A percentile compares a stretch with the other conserved stretches of the same genome.
Evolutionary conservation across 495 filamentous ascomycete species (phyloP).

Genomic region (Penicillium subrubescens): DNA sequence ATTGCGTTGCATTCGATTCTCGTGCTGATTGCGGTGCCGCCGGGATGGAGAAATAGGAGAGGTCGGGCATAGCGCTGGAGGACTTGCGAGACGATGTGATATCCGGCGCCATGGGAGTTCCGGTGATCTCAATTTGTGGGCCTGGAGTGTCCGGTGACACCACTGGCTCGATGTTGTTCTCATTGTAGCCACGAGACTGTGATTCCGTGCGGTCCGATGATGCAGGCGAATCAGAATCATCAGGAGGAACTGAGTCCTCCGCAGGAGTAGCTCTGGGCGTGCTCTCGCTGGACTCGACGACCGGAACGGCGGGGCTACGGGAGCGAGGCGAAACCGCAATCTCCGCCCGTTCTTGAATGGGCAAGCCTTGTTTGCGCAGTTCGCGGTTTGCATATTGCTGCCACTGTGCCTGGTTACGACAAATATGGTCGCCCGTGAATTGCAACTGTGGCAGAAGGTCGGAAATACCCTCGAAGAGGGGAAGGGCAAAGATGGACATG

Average conservation of each 20-base stretch:
- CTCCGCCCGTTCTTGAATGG: slow-evolving; percentile 24
- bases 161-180: slow-evolving; percentile 42
- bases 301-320: slow-evolving; percentile 31
- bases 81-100: slow-evolving; percentile 41
- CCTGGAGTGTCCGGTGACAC: slow-evolving; percentile 44
- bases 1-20: slow-evolving; percentile 19
- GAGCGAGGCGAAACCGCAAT: slow-evolving; percentile 42
- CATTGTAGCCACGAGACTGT: slow-evolving; percentile 29
- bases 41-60: slow-evolving; percentile 34
- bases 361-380: slow-evolving; percentile 34
- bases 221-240: slow-evolving; percentile 25
- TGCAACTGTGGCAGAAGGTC: slow-evolving; percentile 81
- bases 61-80: slow-evolving; percentile 39
- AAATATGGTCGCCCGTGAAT: slow-evolving; percentile 80
- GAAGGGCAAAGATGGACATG: slow-evolving; percentile 92
- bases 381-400: slow-evolving; percentile 63
- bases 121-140: slow-evolving; percentile 46
- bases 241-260: background rate
- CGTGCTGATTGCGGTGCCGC: slow-evolving; percentile 19
- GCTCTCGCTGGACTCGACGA: slow-evolving; percentile 4
- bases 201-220: slow-evolving; percentile 24
- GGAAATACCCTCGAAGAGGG: slow-evolving; percentile 82
- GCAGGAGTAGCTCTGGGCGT: slow-evolving; percentile 2
- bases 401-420: slow-evolving; percentile 73
- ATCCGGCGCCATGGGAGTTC: slow-evolving; percentile 24